Evolutionary conservation across 2,329 filamentous ascomycete genomes (phyloP), one percentile per base, ranked within the genome.

Genomic region (Macroventuria anomochaeta): DNA sequence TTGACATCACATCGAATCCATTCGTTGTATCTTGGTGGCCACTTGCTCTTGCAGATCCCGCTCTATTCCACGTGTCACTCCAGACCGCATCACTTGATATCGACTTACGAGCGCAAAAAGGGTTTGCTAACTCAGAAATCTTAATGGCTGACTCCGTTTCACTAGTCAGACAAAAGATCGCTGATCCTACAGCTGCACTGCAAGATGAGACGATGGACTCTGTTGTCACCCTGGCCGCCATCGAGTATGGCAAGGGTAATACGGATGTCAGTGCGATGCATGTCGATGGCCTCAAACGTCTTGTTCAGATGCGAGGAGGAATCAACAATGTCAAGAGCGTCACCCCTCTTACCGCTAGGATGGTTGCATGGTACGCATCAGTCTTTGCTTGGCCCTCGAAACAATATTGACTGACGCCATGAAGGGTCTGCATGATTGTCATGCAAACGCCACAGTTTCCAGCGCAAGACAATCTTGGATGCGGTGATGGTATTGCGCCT

Each of bases 11-110:
- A 0, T 82, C 83, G 7, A 85, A 85, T 58, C 83, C 83, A 0
- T 85, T 85, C 55, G 70, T 85, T 15, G 71, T 84, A 6, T 84
- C 82, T 0, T 85, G 83, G 83, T 85, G 83, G 83, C 83, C 83
- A 0, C 73, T 82, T 1, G 82, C 83, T 0, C 74, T 85, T 0
- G 78, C 75, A 0, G 83, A 85, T 49, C 81, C 83, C 0, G 81
- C 81, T 4, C 61, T 85, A 1, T 85, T 85, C 47, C 82, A 85
- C 58, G 82, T 85, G 20, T 85, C 82, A 2, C 72, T 85, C 11
- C 83, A 85, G 61, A 85, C 83, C 5, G 83, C 83, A 33, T 85
- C 76, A 31, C 76, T 85, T 0, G 82, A 85, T 52, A 77, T 84
- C 25, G 83, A 85, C 59, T 55, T 81, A 10, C 61, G 75, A 11